These are phyloP conservation scores for Dalbergia oliveri DNA, from an alignment of 306 rosid species.

Conservation along the genomic window DNA sequence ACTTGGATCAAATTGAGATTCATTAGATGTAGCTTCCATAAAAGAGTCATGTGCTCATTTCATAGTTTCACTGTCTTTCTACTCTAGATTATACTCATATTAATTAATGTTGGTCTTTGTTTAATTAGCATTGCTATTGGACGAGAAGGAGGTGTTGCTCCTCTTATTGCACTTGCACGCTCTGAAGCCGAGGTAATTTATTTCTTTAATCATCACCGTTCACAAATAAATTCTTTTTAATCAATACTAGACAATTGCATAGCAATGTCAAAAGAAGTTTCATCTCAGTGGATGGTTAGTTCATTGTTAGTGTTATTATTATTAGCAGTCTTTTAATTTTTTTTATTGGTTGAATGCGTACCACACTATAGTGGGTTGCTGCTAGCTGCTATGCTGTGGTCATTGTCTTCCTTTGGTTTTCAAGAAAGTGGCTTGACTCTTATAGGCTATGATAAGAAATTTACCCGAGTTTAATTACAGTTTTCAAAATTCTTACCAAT, in stretches of 20 bases:
- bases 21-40: not conserved
- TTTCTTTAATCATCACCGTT: constrained; percentile 34
- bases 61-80: constrained; percentile 27
- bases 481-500: constrained; percentile 25
- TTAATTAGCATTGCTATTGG: constrained; percentile 93
- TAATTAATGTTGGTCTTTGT: constrained; percentile 45
- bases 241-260: constrained; percentile 30
- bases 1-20: constrained; percentile 10
- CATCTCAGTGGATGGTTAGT: constrained; percentile 18
- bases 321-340: constrained; percentile 20
- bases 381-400: constrained; percentile 40
- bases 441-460: constrained; percentile 1
- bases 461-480: not conserved
- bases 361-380: not conserved
- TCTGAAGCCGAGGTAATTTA: constrained; percentile 85
- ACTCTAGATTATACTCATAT: constrained; percentile 5
- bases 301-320: constrained; percentile 20
- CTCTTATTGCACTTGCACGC: constrained; percentile 93
- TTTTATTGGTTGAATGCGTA: constrained; percentile 12
- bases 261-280: constrained; percentile 3
- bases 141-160: constrained; percentile 98
- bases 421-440: constrained; percentile 15
- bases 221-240: constrained; percentile 26
- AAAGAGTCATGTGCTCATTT: constrained; percentile 2
- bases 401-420: constrained; percentile 5